These are phyloP conservation scores for Kazachstania viticola DNA, from an alignment of 805 yeast genomes.

Conservation along the genomic window DNA sequence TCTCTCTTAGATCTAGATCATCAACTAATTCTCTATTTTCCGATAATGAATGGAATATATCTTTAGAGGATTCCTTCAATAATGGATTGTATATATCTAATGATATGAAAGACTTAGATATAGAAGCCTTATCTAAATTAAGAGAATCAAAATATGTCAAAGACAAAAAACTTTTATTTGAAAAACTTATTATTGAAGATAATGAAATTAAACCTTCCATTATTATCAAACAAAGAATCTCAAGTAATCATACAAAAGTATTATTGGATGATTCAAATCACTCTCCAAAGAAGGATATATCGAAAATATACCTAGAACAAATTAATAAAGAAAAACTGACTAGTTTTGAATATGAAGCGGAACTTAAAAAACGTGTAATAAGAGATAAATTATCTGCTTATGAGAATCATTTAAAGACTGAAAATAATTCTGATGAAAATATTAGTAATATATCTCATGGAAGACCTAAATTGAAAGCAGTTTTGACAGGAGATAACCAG, in stretches of 20 bases:
- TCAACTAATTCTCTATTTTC: constrained; percentile 19
- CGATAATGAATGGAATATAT: constrained; percentile 14
- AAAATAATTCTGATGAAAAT: too few relatives aligned
- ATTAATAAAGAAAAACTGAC: background rate
- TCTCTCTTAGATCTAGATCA: constrained; percentile 15
- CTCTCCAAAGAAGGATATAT: constrained; percentile 4
- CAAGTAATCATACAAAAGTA: too few relatives aligned
- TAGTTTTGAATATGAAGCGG: too few relatives aligned
- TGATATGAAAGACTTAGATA: constrained; percentile 1
- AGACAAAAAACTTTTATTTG: constrained; percentile 24
- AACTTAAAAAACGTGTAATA: too few relatives aligned
- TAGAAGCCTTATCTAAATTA: constrained; percentile 15
- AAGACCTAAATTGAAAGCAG: constrained; percentile 15
- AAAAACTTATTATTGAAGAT: constrained; percentile 13
- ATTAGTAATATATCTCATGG: constrained; percentile 1
- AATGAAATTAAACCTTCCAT: constrained; percentile 1
- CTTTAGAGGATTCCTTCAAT: constrained; percentile 6
- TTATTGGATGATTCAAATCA: too few relatives aligned
- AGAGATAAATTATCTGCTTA: too few relatives aligned
- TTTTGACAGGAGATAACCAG: constrained; percentile 15
- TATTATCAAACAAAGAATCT: background rate
- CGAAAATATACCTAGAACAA: constrained; percentile 3
- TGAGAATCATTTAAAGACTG: too few relatives aligned
- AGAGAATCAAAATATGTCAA: constrained; percentile 24
- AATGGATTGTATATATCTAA: background rate